These are phyloP conservation scores for Pestalotiopsis sp. DNA, from an alignment of 2,329 filamentous ascomycete genomes.

Conservation along the genomic window DNA sequence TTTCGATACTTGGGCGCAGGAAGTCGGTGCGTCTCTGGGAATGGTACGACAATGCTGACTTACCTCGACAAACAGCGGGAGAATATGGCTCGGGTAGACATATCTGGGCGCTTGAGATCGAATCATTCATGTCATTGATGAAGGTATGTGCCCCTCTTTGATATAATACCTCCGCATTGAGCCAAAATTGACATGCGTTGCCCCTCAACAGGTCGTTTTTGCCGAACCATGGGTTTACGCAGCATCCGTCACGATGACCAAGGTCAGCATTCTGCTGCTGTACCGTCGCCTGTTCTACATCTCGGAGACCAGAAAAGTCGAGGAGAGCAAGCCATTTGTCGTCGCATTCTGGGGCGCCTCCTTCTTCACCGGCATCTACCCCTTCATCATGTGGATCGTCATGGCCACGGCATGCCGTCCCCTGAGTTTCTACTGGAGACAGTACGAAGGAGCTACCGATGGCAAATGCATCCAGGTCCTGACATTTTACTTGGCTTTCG, in stretches of 20 bases:
- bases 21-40: not conserved
- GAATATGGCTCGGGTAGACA: constrained; percentile 24
- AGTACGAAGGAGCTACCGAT: constrained; percentile 21
- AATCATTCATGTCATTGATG: constrained; percentile 20
- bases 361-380: constrained; percentile 27
- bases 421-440: constrained; percentile 26
- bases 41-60: not conserved
- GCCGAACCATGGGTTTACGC: constrained; percentile 34
- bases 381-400: constrained; percentile 25
- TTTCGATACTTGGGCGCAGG: not conserved
- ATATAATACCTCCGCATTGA: too few relatives aligned
- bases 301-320: constrained; percentile 16
- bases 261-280: constrained; percentile 33
- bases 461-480: constrained; percentile 23
- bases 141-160: constrained; percentile 18
- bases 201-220: constrained; percentile 27
- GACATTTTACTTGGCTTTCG: constrained; percentile 28
- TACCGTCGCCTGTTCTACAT: constrained; percentile 34
- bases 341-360: constrained; percentile 23
- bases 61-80: constrained; percentile 12
- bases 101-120: constrained; percentile 21
- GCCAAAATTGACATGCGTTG: not conserved
- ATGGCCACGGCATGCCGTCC: constrained; percentile 25
- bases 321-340: constrained; percentile 20
- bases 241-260: constrained; percentile 30